Conservation (phyloP, 2,329 filamentous ascomycete species). For the Tolypocladium capitatum region DNA sequence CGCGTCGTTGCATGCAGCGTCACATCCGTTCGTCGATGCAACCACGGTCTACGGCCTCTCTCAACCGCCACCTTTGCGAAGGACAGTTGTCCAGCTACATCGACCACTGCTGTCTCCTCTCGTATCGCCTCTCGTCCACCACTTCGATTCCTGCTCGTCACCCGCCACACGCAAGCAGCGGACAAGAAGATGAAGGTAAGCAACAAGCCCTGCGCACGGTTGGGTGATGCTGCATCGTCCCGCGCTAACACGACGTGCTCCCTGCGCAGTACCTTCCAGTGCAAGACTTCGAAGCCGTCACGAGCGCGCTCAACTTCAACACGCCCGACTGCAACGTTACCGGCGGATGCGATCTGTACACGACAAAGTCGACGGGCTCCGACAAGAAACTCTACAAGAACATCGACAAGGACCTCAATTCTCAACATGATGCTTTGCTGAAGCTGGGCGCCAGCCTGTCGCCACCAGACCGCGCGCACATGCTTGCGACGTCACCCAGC, state of each 20-base stretch:
- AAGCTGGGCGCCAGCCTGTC: constrained; percentile 79
- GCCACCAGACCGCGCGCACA: constrained; percentile 61
- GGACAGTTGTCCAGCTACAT: not conserved
- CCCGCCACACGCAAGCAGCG: constrained; percentile 1
- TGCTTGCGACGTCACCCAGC: constrained; percentile 51
- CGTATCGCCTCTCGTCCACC: not conserved
- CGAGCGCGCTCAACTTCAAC: constrained; percentile 87
- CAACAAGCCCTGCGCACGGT: not conserved
- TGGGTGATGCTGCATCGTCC: not conserved
- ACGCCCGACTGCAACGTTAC: constrained; percentile 85
- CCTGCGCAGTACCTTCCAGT: constrained; percentile 69
- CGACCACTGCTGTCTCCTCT: not conserved
- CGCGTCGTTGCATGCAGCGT: not conserved
- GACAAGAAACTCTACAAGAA: constrained; percentile 97
- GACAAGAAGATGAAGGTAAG: constrained; percentile 27
- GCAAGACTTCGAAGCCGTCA: constrained; percentile 81
- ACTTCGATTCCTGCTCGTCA: not conserved
- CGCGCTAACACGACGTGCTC: not conserved
- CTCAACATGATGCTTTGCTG: constrained; percentile 78
- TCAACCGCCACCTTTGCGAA: not conserved
- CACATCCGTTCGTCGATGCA: not conserved
- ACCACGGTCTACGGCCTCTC: not conserved
- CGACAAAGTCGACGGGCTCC: constrained; percentile 84
- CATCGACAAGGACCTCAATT: constrained; percentile 83
- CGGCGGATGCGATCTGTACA: constrained; percentile 92